Percentiles rank a stretch among this genome's conserved stretches.
These are phyloP conservation scores for Trichosporon faecale DNA, from an alignment of 1,284 basidiomycete species.

Conservation along the genomic window DNA sequence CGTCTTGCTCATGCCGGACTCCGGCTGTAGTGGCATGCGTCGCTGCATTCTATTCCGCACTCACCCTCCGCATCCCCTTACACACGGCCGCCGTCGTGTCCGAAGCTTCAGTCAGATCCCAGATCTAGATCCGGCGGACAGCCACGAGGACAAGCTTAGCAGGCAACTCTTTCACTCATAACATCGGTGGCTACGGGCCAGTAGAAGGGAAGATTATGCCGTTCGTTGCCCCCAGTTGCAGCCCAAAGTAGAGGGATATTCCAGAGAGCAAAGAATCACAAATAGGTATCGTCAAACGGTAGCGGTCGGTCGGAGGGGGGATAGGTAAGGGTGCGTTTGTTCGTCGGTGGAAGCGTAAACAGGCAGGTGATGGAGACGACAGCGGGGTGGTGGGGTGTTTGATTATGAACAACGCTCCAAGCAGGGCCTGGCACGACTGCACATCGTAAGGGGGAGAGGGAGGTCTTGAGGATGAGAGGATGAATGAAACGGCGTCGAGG, in stretches of 20 bases:
- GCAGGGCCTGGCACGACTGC: conserved; percentile 10
- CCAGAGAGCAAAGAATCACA: background rate
- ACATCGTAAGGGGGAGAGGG: conserved; percentile 8
- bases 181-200: conserved; percentile 6
- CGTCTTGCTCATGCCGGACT: background rate
- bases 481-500: conserved; percentile 11
- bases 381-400: background rate
- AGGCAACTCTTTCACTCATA: conserved; percentile 7
- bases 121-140: too few species aligned
- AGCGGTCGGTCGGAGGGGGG: background rate
- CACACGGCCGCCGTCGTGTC: too few species aligned
- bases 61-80: background rate
- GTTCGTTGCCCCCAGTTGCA: background rate
- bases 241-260: background rate
- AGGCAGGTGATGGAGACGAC: conserved; percentile 3
- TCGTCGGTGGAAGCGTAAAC: conserved; percentile 10
- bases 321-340: conserved; percentile 1
- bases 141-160: too few species aligned
- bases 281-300: conserved; percentile 8
- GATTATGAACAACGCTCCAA: background rate
- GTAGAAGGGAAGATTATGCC: conserved; percentile 11
- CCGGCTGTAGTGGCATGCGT: background rate
- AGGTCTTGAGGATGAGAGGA: background rate
- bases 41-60: background rate
- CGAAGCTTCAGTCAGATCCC: too few species aligned